A percentile compares a stretch with the other conserved stretches of the same genome.
phyloP scores from a whole-genome alignment of 768 basidiomycete species.

The Galerina sulciceps region DNA sequence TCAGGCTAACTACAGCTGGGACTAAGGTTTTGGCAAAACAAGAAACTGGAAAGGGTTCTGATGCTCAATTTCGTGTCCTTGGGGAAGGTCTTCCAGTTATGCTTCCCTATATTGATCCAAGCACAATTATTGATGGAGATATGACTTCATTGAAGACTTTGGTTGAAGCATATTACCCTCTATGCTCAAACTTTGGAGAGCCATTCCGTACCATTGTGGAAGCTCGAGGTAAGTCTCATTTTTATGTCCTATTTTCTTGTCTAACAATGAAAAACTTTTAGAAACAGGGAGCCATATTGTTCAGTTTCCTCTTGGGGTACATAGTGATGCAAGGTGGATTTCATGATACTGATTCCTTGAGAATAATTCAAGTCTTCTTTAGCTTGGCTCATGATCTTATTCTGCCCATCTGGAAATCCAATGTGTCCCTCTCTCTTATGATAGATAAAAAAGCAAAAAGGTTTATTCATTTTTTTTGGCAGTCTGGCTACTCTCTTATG shows the following conservation, averaged over 20 bases:
- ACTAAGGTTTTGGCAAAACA: constrained; percentile 93
- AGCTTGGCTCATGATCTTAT: constrained; percentile 80
- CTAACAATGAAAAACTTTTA: constrained; percentile 25
- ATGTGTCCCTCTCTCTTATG: constrained; percentile 86
- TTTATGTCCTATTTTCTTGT: constrained; percentile 4
- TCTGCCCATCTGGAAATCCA: constrained; percentile 97
- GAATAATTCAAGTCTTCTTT: constrained; percentile 1
- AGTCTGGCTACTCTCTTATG: background rate
- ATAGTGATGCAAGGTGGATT: constrained; percentile 54
- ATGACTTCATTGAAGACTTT: constrained; percentile 64
- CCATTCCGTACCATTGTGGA: constrained; percentile 61
- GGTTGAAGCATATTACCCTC: constrained; percentile 80
- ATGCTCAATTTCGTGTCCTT: constrained; percentile 75
- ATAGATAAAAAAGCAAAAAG: constrained; percentile 97
- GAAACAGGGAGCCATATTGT: constrained; percentile 77
- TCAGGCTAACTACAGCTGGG: constrained; percentile 91
- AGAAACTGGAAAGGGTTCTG: constrained; percentile 66
- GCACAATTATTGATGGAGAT: constrained; percentile 62
- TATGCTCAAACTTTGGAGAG: constrained; percentile 64
- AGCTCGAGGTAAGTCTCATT: constrained; percentile 49
- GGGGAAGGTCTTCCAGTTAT: constrained; percentile 86
- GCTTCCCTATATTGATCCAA: constrained; percentile 77
- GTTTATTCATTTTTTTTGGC: constrained; percentile 42
- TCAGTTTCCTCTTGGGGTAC: constrained; percentile 60
- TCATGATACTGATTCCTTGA: background rate